These are phyloP conservation scores for Paramecium biaurelia DNA, from an alignment of 73 alveolate genomes.

Conservation along the genomic window DNA sequence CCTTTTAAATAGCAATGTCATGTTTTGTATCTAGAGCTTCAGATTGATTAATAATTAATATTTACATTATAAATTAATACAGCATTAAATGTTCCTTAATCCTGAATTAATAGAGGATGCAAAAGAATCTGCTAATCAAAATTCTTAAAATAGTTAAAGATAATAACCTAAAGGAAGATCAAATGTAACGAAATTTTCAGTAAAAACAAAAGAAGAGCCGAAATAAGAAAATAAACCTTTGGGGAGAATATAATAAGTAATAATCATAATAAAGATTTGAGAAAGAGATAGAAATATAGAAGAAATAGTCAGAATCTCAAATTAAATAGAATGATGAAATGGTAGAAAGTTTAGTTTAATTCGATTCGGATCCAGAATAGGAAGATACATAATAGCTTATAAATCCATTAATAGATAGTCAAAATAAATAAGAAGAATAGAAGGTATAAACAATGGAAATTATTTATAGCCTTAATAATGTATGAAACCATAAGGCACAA, in stretches of 20 bases:
- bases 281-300: background rate
- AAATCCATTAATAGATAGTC: background rate
- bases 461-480: background rate
- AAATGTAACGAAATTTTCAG: background rate
- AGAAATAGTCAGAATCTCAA: background rate
- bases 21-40: background rate
- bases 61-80: background rate
- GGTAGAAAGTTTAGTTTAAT: background rate
- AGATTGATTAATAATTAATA: background rate
- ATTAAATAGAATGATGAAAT: background rate
- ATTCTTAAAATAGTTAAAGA: background rate
- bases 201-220: background rate
- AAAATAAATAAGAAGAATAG: background rate
- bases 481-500: background rate
- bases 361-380: constrained; percentile 11
- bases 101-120: constrained; percentile 19
- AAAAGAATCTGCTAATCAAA: background rate
- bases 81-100: background rate
- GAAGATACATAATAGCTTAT: background rate
- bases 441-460: background rate
- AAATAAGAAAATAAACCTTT: background rate
- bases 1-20: background rate
- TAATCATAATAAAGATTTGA: background rate
- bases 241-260: constrained; percentile 2
- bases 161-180: background rate